These are phyloP conservation scores for Agaricus subrufescens DNA, from an alignment of 768 basidiomycete species.

Conservation along the genomic window DNA sequence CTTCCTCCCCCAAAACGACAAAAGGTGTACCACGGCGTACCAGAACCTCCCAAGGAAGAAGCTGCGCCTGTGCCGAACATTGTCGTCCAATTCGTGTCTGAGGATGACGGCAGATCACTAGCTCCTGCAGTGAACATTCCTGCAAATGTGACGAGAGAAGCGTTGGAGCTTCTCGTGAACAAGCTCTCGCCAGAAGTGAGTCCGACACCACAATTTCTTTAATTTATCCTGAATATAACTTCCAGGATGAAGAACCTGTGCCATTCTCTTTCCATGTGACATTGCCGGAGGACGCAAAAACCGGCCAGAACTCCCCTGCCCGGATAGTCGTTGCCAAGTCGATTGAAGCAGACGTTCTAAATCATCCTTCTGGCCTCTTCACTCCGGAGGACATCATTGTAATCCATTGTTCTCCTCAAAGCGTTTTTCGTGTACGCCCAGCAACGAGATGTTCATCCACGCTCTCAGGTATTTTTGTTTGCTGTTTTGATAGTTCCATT, in stretches of 20 bases:
- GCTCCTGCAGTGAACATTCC: slow-evolving; percentile 89
- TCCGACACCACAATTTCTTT: slow-evolving; percentile 5
- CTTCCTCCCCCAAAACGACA: slow-evolving; percentile 87
- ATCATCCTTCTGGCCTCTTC: slow-evolving; percentile 65
- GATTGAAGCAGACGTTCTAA: slow-evolving; percentile 75
- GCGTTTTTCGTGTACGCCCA: slow-evolving; percentile 90
- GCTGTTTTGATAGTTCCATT: not conserved
- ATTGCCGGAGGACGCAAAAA: slow-evolving; percentile 51
- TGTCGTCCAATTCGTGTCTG: slow-evolving; percentile 89
- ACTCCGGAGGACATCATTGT: slow-evolving; percentile 85
- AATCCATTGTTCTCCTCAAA: slow-evolving; percentile 90
- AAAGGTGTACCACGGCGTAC: slow-evolving; percentile 74
- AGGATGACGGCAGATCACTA: slow-evolving; percentile 75
- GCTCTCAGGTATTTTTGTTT: slow-evolving; percentile 57
- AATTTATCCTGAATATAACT: slow-evolving; percentile 14
- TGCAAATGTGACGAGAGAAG: slow-evolving; percentile 80
- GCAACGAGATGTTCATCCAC: slow-evolving; percentile 94
- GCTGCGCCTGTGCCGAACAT: slow-evolving; percentile 53
- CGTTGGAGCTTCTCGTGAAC: slow-evolving; percentile 85
- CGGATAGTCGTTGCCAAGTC: slow-evolving; percentile 83
- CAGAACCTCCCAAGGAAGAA: slow-evolving; percentile 54
- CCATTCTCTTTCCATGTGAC: slow-evolving; percentile 89
- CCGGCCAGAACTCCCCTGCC: slow-evolving; percentile 54
- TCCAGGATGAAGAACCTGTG: slow-evolving; percentile 79
- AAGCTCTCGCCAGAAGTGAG: slow-evolving; percentile 72